A percentile compares a stretch with the other conserved stretches of the same genome.
These are phyloP conservation scores for Penicillium arizonense DNA, from an alignment of 495 filamentous ascomycete species.

Conservation along the genomic window DNA sequence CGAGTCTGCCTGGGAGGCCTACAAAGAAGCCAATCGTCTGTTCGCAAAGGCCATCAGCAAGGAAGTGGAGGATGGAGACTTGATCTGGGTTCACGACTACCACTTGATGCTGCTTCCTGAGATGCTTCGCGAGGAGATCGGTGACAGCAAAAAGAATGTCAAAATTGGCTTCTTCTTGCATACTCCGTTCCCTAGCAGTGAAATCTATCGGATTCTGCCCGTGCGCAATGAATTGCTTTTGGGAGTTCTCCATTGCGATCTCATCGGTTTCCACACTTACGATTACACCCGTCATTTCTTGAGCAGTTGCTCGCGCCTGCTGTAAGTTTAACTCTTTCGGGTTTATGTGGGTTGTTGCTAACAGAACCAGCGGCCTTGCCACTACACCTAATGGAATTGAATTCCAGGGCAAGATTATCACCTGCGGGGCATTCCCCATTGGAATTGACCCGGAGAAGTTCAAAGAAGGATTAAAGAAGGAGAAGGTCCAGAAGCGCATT, in stretches of 20 bases:
- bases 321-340: constrained; percentile 52
- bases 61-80: constrained; percentile 83
- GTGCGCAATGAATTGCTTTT: constrained; percentile 84
- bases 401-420: constrained; percentile 77
- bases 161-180: constrained; percentile 98
- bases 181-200: constrained; percentile 94
- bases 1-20: constrained; percentile 89
- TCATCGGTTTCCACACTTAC: constrained; percentile 96
- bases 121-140: constrained; percentile 87
- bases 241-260: constrained; percentile 85
- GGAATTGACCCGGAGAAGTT: constrained; percentile 98
- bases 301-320: constrained; percentile 84
- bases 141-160: constrained; percentile 72
- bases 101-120: constrained; percentile 94
- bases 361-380: constrained; percentile 54
- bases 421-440: constrained; percentile 92
- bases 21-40: constrained; percentile 82
- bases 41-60: constrained; percentile 82
- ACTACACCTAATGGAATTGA: constrained; percentile 91
- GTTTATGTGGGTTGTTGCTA: constrained; percentile 3
- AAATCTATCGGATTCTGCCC: constrained; percentile 93
- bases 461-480: constrained; percentile 78
- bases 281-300: constrained; percentile 95
- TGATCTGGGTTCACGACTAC: constrained; percentile 98
- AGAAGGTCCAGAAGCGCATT: constrained; percentile 84